Base-by-base conservation (phyloP, 163 green algal genomes). In the Chlorella variabilis region DNA sequence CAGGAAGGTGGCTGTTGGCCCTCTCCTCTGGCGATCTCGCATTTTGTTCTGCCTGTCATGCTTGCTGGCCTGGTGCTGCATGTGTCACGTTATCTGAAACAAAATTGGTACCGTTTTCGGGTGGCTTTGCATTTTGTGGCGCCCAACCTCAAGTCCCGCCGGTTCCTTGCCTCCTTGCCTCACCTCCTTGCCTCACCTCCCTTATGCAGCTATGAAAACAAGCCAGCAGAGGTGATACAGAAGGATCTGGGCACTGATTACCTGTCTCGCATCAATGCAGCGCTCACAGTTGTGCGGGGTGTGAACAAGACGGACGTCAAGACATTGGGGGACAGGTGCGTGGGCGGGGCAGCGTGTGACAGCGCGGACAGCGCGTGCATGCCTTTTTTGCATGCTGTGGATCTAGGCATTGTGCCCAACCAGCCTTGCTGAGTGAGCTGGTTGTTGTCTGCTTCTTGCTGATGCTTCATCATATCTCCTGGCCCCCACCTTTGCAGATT, bases 241-340 rank as follows among this genome's bases (percentile, higher is more conserved):
- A 90, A 87, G 41, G 83, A 84, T 77, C 66, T 56, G 75, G 92
- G 78, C 87, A 94, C 18, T 29, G 94, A 98, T 80, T 97, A 96
- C 85, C 42, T 92, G 1, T 92, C 84, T 8, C 87, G 95, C 34
- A 86, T 97, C 45, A 92, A 88, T 7, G 86, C 89, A 0, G 90
- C 88, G 9, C 83, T 99, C 17, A 98, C 93, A 5, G 87, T 75
- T 33, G 86, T 99, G 23, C 85, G 95, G 4, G 95, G 96, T n/a
- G 88, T 99, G 58, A 99, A 99, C 89, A 90, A 88, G 36, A 98
- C 93, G 0, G 96, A 99, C 75, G 94, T 95, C 33, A 90, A 93
- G 56, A 93, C 81, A 3, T 77, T 97, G 41, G 91, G 87, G 17
- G 90, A 87, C 66, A 88, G 80, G n/a, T 88, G 54, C 5, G 45